A percentile compares a stretch with the other conserved stretches of the same genome.
phyloP scores from a whole-genome alignment of 1,284 basidiomycete genomes.

The Chondrostereum purpureum region DNA sequence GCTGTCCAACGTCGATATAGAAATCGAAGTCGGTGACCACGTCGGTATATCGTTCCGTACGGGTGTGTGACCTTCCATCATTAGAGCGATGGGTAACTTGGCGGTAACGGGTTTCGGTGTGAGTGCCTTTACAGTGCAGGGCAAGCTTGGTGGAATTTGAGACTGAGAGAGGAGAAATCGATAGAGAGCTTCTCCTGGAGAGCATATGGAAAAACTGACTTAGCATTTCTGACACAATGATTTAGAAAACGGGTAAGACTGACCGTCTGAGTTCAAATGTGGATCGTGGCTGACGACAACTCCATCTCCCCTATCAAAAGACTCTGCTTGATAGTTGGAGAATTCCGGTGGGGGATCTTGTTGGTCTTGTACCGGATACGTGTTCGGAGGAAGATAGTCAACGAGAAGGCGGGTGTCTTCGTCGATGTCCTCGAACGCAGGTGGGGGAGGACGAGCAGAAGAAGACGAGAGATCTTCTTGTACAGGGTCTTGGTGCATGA shows the following conservation, averaged over 20 bases:
- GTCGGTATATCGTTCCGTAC: conserved; percentile 42
- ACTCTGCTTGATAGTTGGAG: conserved; percentile 55
- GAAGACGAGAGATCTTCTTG: no score
- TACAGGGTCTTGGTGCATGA: no score
- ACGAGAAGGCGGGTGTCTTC: conserved; percentile 2
- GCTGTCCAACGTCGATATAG: conserved; percentile 41
- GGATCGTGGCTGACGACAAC: conserved; percentile 62
- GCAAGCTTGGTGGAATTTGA: conserved; percentile 38
- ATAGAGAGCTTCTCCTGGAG: conserved; percentile 62
- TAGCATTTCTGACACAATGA: conserved; percentile 1
- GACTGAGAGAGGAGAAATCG: conserved; percentile 63
- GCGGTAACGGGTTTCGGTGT: conserved; percentile 46
- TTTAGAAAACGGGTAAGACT: conserved; percentile 13
- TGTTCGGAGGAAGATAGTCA: background rate
- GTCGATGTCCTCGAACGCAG: background rate
- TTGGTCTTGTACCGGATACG: no score
- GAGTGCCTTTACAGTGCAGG: conserved; percentile 51
- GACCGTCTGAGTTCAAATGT: conserved; percentile 68
- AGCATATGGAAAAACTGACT: conserved; percentile 1
- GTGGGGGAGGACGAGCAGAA: background rate
- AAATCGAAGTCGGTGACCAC: conserved; percentile 62
- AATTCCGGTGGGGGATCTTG: conserved; percentile 52
- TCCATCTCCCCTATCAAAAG: conserved; percentile 41
- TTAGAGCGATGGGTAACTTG: conserved; percentile 35
- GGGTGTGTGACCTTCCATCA: conserved; percentile 28